These are phyloP conservation scores for Oryza coarctata DNA, from an alignment of 176 grass and related monocot species.

Conservation along the genomic window DNA sequence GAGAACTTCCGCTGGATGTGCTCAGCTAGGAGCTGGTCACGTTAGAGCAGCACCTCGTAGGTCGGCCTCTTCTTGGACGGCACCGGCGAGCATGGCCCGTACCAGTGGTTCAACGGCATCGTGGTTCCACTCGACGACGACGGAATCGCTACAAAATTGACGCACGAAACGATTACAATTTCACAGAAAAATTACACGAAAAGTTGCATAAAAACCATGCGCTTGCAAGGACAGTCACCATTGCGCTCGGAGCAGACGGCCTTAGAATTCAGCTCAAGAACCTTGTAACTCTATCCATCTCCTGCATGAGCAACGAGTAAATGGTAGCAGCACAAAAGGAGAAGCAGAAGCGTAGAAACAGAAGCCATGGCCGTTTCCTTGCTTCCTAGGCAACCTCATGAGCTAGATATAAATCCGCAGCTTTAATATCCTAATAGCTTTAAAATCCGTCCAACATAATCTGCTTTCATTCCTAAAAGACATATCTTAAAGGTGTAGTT, in stretches of 20 bases:
- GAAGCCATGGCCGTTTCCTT: constrained; percentile 30
- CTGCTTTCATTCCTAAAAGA: too few species aligned
- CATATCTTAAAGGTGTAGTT: too few species aligned
- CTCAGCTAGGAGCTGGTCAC: constrained; percentile 48
- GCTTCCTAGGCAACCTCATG: background rate
- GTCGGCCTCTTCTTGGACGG: background rate
- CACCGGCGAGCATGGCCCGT: constrained; percentile 61
- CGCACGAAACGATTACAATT: background rate
- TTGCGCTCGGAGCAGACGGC: constrained; percentile 25
- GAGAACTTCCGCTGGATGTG: constrained; percentile 41
- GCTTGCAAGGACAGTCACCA: constrained; percentile 7
- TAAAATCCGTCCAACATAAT: too few species aligned
- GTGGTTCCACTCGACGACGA: background rate
- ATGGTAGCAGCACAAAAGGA: constrained; percentile 22
- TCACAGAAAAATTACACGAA: background rate
- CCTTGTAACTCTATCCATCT: background rate
- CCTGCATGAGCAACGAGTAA: background rate
- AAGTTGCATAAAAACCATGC: background rate
- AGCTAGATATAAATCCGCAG: background rate
- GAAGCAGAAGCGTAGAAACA: constrained; percentile 6
- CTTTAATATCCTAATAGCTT: background rate
- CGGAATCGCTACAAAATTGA: background rate
- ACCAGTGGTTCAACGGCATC: constrained; percentile 49
- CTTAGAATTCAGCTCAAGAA: background rate
- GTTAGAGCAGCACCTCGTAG: constrained; percentile 43